Conservation (phyloP, 2,329 filamentous ascomycete genomes). For the Colletotrichum chrysophilum region DNA sequence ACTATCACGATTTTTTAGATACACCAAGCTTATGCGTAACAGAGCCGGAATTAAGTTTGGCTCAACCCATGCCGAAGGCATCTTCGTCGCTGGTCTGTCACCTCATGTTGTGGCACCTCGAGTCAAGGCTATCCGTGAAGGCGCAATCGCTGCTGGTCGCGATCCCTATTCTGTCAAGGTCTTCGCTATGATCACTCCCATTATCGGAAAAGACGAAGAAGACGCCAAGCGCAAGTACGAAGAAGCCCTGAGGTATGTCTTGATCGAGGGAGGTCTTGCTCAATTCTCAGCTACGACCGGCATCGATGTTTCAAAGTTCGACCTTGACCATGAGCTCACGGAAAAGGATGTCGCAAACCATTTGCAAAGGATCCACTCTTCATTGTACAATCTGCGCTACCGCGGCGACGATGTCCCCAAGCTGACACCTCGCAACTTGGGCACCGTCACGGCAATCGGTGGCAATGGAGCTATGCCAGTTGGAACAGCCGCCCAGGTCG, state of each 20-base stretch:
- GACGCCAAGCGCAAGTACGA: slow-evolving; percentile 58
- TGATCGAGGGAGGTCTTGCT: slow-evolving; percentile 57
- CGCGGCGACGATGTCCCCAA: slow-evolving; percentile 46
- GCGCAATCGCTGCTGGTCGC: slow-evolving; percentile 55
- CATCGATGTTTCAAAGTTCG: slow-evolving; percentile 62
- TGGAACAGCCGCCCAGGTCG: slow-evolving; percentile 44
- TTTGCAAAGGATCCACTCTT: slow-evolving; percentile 53
- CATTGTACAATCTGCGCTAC: slow-evolving; percentile 53
- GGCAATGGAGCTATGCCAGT: slow-evolving; percentile 39
- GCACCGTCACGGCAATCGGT: slow-evolving; percentile 44
- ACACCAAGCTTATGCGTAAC: background rate
- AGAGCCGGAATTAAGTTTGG: slow-evolving; percentile 61
- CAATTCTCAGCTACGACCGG: slow-evolving; percentile 64
- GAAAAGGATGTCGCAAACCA: slow-evolving; percentile 56
- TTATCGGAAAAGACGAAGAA: slow-evolving; percentile 53
- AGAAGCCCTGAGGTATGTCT: slow-evolving; percentile 56
- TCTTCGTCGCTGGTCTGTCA: slow-evolving; percentile 62
- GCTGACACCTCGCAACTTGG: slow-evolving; percentile 48
- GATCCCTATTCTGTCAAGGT: slow-evolving; percentile 63
- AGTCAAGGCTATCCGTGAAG: slow-evolving; percentile 55
- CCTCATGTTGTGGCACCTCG: slow-evolving; percentile 53
- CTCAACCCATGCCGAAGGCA: slow-evolving; percentile 62
- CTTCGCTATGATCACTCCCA: slow-evolving; percentile 54
- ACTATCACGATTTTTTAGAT: too few relatives aligned
- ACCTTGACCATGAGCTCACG: slow-evolving; percentile 62